A percentile compares a stretch with the other conserved stretches of the same genome.
Conservation (phyloP, 495 filamentous ascomycete genomes). For the Aspergillus wentii region DNA sequence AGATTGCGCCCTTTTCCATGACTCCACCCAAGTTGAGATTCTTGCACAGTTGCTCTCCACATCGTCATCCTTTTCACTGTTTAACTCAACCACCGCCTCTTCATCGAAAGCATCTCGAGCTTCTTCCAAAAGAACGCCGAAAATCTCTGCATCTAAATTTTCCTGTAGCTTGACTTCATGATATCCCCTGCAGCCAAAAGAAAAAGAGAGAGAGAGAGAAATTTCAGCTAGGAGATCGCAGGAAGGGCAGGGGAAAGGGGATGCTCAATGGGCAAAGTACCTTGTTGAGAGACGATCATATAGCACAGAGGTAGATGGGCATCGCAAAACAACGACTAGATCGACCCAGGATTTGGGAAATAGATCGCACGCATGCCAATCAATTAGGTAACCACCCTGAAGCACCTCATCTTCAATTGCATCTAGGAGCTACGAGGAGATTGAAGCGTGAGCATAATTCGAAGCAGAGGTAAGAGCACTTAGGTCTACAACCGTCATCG, state of each 20-base stretch:
- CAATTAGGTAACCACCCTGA: slow-evolving; percentile 82
- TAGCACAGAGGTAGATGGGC: slow-evolving; percentile 62
- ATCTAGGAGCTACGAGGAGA: slow-evolving; percentile 65
- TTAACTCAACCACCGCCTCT: slow-evolving; percentile 86
- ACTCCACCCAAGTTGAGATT: slow-evolving; percentile 73
- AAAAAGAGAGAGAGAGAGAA: neutral
- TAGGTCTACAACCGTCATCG: too few relatives aligned
- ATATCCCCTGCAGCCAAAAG: slow-evolving; percentile 54
- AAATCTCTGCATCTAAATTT: slow-evolving; percentile 96
- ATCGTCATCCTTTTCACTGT: slow-evolving; percentile 74
- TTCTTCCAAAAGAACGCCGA: slow-evolving; percentile 89
- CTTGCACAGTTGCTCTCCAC: slow-evolving; percentile 83
- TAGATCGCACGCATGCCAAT: slow-evolving; percentile 97
- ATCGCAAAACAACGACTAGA: slow-evolving; percentile 86
- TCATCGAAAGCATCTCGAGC: slow-evolving; percentile 81
- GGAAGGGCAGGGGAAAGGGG: neutral
- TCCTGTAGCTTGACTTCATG: slow-evolving; percentile 85
- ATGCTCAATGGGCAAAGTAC: slow-evolving; percentile 30
- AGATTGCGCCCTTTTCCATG: slow-evolving; percentile 66
- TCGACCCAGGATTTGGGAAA: slow-evolving; percentile 95
- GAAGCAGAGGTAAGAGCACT: neutral
- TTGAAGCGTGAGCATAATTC: slow-evolving; percentile 9
- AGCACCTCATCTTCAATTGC: slow-evolving; percentile 78
- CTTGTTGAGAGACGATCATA: slow-evolving; percentile 79
- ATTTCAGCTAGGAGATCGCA: too few relatives aligned